Conservation (phyloP, 2,329 filamentous ascomycete species). For the Exophiala spinifera region DNA sequence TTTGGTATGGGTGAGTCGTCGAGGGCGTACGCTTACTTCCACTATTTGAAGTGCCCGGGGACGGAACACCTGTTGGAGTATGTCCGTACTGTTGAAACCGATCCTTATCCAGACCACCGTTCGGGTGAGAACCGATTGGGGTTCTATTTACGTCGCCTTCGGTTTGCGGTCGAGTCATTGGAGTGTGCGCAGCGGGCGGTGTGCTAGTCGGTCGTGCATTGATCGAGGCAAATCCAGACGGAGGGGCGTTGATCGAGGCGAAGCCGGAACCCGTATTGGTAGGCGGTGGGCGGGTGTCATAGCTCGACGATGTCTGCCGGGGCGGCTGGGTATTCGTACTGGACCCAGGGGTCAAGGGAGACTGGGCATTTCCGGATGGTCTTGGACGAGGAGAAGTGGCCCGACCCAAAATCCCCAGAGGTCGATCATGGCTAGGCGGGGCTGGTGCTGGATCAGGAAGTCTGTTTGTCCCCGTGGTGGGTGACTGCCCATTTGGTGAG, state of each 20-base stretch:
- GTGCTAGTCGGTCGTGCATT: conserved; percentile 22
- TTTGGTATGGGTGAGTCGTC: conserved; percentile 30
- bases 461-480: conserved; percentile 12
- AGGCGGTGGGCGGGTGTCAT: conserved; percentile 29
- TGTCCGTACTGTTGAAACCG: conserved; percentile 20
- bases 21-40: conserved; percentile 27
- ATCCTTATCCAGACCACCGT: conserved; percentile 12
- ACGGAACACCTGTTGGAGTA: conserved; percentile 3
- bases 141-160: conserved; percentile 13
- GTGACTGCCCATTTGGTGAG: conserved; percentile 7
- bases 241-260: conserved; percentile 27
- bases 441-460: conserved; percentile 1
- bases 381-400: conserved; percentile 18
- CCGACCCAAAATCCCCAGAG: conserved; percentile 4
- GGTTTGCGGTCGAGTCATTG: conserved; percentile 2
- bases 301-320: conserved; percentile 21
- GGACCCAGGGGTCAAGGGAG: conserved; percentile 10
- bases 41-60: conserved; percentile 2
- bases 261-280: conserved; percentile 23
- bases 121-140: conserved; percentile 9
- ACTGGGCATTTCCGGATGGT: conserved; percentile 10
- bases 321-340: conserved; percentile 13
- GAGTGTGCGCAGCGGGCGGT: conserved; percentile 14
- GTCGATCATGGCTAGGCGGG: neutral
- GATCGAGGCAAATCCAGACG: conserved; percentile 26